These are phyloP conservation scores for Talaromyces ruber DNA, from an alignment of 495 filamentous ascomycete species.

Conservation along the genomic window DNA sequence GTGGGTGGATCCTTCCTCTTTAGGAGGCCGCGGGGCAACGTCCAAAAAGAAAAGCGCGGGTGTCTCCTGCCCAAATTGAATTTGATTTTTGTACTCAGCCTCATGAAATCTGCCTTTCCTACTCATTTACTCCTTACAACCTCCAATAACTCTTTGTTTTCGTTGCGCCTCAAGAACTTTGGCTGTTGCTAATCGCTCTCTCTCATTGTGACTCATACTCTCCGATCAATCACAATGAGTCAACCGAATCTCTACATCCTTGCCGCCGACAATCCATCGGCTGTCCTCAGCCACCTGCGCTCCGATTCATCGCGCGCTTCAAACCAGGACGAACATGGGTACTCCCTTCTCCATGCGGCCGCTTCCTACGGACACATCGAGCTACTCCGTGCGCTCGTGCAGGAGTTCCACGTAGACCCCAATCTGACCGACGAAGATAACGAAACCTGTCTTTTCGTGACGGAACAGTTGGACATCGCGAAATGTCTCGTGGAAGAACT, in stretches of 20 bases:
- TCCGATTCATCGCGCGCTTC: slow-evolving; percentile 58
- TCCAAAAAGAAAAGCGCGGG: not conserved
- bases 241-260: slow-evolving; percentile 67
- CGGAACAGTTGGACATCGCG: slow-evolving; percentile 69
- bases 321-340: slow-evolving; percentile 70
- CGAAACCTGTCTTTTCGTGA: slow-evolving; percentile 84
- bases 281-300: slow-evolving; percentile 57
- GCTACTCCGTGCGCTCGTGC: slow-evolving; percentile 70
- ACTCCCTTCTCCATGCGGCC: slow-evolving; percentile 88
- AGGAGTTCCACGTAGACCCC: slow-evolving; percentile 65
- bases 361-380: slow-evolving; percentile 81
- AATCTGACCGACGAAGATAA: slow-evolving; percentile 81
- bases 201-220: not conserved
- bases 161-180: not conserved
- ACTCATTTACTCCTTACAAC: not conserved
- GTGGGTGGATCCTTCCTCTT: slow-evolving; percentile 5
- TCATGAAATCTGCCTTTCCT: not conserved
- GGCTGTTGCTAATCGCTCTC: not conserved
- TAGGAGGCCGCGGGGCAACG: slow-evolving; percentile 4
- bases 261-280: slow-evolving; percentile 63
- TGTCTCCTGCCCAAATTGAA: not conserved
- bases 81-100: slow-evolving; percentile 6
- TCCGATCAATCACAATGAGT: slow-evolving; percentile 22
- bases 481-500: slow-evolving; percentile 74
- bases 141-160: not conserved